phyloP scores from a whole-genome alignment of 345 rosid species.

The Pistacia atlantica region DNA sequence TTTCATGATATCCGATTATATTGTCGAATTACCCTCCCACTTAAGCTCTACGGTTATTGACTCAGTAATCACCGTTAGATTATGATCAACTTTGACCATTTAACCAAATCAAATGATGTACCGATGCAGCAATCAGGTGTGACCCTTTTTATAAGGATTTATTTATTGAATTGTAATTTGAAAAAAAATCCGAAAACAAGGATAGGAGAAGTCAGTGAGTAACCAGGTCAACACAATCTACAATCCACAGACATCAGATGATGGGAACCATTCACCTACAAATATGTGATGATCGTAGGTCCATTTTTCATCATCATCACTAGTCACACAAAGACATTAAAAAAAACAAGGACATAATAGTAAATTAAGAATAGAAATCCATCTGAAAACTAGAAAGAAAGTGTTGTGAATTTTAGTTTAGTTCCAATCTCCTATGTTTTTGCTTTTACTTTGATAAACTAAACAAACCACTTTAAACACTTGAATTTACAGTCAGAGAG shows the following conservation, averaged over 20 bases:
- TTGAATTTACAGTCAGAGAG: constrained; percentile 3
- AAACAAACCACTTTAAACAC: background rate
- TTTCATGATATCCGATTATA: too few relatives aligned
- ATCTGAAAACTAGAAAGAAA: background rate
- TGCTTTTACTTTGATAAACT: background rate
- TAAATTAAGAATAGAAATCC: background rate
- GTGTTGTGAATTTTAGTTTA: background rate
- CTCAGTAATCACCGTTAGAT: too few relatives aligned
- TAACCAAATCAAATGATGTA: too few relatives aligned
- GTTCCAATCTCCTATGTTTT: constrained; percentile 12
- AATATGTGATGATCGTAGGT: constrained; percentile 18
- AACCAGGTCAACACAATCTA: constrained; percentile 24
- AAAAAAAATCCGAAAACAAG: background rate
- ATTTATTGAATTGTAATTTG: background rate
- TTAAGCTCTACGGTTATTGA: too few relatives aligned
- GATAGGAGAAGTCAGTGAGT: background rate
- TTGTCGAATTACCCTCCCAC: too few relatives aligned
- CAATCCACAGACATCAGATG: constrained; percentile 7
- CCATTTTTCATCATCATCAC: constrained; percentile 23
- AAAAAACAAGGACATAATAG: constrained; percentile 16
- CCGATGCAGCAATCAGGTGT: too few relatives aligned
- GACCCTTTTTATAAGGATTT: too few relatives aligned
- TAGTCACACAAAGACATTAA: background rate
- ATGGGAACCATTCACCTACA: constrained; percentile 19
- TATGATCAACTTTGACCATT: too few relatives aligned